These are phyloP conservation scores for Citrus maxima DNA, from an alignment of 345 rosid genomes.

Conservation along the genomic window DNA sequence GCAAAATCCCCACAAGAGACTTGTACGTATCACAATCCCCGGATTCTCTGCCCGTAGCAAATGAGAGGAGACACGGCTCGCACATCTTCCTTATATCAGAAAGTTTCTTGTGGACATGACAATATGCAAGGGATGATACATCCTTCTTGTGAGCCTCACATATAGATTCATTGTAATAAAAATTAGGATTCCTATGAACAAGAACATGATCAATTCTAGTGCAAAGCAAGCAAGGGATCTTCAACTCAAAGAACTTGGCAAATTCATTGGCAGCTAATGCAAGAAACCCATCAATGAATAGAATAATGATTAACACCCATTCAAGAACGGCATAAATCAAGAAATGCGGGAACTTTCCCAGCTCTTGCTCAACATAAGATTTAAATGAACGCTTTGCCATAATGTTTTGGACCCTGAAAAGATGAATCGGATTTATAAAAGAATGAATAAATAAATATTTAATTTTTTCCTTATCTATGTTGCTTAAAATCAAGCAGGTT, in stretches of 20 bases:
- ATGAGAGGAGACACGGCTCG: conserved; percentile 89
- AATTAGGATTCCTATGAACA: conserved; percentile 38
- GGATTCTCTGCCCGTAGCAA: conserved; percentile 75
- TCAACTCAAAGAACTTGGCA: conserved; percentile 74
- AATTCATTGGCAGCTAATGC: conserved; percentile 62
- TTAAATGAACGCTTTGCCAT: conserved; percentile 65
- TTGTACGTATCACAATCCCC: conserved; percentile 66
- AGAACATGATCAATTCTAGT: conserved; percentile 75
- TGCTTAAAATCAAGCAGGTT: background rate
- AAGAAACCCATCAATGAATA: conserved; percentile 67
- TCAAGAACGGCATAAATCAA: conserved; percentile 71
- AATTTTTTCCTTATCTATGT: background rate
- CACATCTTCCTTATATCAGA: conserved; percentile 80
- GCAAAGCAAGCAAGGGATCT: conserved; percentile 80
- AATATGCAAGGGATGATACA: conserved; percentile 72
- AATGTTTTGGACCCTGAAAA: conserved; percentile 4
- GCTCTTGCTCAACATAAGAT: conserved; percentile 60
- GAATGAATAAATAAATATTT: background rate
- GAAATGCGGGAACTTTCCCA: conserved; percentile 62
- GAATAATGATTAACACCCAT: conserved; percentile 62
- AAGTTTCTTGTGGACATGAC: conserved; percentile 79
- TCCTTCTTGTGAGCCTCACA: conserved; percentile 81
- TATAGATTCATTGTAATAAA: conserved; percentile 76
- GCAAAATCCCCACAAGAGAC: conserved; percentile 71
- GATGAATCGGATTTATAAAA: background rate